A percentile compares a stretch with the other conserved stretches of the same genome.
Evolutionary conservation across 176 grass and related monocot species (phyloP).

Genomic region (Dendrocalamus sinicus): DNA sequence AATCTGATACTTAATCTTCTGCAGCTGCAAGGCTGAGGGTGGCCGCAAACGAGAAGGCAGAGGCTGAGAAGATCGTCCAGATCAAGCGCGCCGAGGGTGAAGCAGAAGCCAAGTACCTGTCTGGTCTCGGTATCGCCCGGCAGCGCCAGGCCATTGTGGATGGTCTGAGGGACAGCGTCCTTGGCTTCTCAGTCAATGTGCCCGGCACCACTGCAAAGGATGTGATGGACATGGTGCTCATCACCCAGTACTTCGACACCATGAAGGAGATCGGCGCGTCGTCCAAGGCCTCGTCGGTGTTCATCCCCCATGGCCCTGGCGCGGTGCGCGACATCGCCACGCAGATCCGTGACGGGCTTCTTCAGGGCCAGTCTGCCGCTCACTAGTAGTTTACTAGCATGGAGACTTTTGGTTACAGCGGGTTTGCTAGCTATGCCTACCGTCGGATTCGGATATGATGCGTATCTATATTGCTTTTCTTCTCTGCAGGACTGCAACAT

Average conservation of each 20-base stretch:
- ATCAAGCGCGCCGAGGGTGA: not conserved
- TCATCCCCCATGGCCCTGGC: not conserved
- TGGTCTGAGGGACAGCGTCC: not conserved
- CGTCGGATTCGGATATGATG: too few species aligned
- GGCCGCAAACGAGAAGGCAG: slow-evolving; percentile 82
- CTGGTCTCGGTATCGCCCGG: not conserved
- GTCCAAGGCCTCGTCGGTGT: slow-evolving; percentile 45
- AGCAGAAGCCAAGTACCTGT: not conserved
- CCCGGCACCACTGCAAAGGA: slow-evolving; percentile 32
- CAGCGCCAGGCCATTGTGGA: not conserved
- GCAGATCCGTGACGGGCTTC: not conserved
- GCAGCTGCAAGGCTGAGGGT: slow-evolving; percentile 77
- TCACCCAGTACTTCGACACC: slow-evolving; percentile 64
- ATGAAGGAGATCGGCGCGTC: slow-evolving; percentile 59
- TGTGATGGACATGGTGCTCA: slow-evolving; percentile 70
- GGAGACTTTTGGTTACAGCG: too few species aligned
- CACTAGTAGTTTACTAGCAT: too few species aligned
- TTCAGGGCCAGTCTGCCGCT: not conserved
- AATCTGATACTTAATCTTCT: slow-evolving; percentile 3
- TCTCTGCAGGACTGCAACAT: not conserved
- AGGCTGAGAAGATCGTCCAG: slow-evolving; percentile 88
- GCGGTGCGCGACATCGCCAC: not conserved
- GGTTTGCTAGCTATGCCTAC: too few species aligned
- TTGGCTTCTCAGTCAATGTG: not conserved
- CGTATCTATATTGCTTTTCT: not conserved